Percentiles rank a stretch among this genome's conserved stretches.
Conservation (phyloP, 345 rosid genomes). For the Populus pruinosa region DNA sequence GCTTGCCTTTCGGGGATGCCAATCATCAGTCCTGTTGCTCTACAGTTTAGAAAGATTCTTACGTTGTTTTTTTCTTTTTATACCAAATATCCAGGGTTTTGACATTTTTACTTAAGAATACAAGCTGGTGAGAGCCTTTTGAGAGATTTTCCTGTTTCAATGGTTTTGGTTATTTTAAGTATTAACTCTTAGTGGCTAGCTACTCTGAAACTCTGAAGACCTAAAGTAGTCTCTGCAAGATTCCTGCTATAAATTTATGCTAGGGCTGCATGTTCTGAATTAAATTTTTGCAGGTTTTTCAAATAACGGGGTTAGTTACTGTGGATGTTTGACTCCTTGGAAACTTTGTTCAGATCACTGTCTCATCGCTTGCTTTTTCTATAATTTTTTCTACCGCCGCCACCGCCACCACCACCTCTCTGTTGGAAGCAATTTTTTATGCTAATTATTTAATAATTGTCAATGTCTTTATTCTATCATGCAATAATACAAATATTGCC, state of each 20-base stretch:
- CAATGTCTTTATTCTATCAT: constrained; percentile 2
- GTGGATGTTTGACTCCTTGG: constrained; percentile 33
- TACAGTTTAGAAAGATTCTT: background rate
- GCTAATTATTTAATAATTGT: background rate
- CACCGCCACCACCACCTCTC: constrained; percentile 3
- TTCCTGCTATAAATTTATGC: background rate
- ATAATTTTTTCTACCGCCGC: background rate
- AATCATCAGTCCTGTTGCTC: background rate
- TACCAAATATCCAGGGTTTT: background rate
- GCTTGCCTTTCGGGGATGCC: background rate
- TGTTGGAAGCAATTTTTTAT: background rate
- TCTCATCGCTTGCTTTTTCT: constrained; percentile 14
- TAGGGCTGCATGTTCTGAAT: constrained; percentile 30
- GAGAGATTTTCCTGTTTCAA: background rate
- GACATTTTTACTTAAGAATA: background rate
- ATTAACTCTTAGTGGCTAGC: constrained; percentile 3
- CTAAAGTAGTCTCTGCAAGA: constrained; percentile 17
- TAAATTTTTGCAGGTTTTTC: constrained; percentile 25
- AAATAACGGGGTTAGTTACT: constrained; percentile 14
- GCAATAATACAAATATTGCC: background rate
- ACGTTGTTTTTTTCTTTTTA: background rate
- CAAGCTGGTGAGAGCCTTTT: background rate
- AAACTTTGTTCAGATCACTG: constrained; percentile 17
- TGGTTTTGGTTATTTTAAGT: background rate
- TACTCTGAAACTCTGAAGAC: constrained; percentile 21